Conservation (phyloP, 2,329 filamentous ascomycete genomes). For the Cercospora zeina region DNA sequence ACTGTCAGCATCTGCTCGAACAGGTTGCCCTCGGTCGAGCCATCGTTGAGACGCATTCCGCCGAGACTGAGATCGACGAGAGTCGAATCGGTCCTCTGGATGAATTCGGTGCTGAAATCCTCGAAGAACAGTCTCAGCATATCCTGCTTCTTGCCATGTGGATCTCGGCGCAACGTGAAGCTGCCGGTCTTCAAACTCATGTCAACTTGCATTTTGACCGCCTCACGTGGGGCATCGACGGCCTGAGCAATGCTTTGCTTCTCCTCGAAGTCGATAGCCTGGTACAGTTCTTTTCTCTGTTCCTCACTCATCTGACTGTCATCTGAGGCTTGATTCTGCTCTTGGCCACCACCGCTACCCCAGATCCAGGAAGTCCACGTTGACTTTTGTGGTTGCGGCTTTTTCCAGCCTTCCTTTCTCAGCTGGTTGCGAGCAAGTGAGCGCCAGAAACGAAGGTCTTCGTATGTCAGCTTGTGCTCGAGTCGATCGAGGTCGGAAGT, state of each 20-base stretch:
- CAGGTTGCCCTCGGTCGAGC: constrained; percentile 84
- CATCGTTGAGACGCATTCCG: constrained; percentile 90
- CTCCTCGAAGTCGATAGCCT: constrained; percentile 98
- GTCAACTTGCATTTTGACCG: constrained; percentile 88
- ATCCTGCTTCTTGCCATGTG: constrained; percentile 74
- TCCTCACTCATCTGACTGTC: constrained; percentile 90
- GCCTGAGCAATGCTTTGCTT: constrained; percentile 85
- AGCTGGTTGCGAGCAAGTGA: constrained; percentile 91
- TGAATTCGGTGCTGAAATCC: constrained; percentile 83
- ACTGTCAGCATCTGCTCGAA: constrained; percentile 95
- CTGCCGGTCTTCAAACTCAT: constrained; percentile 92
- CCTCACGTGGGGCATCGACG: constrained; percentile 86
- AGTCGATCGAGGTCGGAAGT: constrained; percentile 70
- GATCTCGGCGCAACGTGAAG: constrained; percentile 87
- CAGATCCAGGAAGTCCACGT: constrained; percentile 92
- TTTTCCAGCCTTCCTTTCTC: constrained; percentile 89
- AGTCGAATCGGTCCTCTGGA: constrained; percentile 88
- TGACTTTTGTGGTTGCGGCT: constrained; percentile 66
- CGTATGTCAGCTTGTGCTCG: constrained; percentile 86
- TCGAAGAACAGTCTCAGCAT: constrained; percentile 92
- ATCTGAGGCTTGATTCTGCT: constrained; percentile 66
- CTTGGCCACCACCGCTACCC: constrained; percentile 58
- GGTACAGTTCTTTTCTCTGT: constrained; percentile 93
- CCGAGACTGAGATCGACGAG: constrained; percentile 86
- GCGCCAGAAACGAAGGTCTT: constrained; percentile 96